Conservation (phyloP, 441 rosid species). For the Hypseocharis bilobata region DNA sequence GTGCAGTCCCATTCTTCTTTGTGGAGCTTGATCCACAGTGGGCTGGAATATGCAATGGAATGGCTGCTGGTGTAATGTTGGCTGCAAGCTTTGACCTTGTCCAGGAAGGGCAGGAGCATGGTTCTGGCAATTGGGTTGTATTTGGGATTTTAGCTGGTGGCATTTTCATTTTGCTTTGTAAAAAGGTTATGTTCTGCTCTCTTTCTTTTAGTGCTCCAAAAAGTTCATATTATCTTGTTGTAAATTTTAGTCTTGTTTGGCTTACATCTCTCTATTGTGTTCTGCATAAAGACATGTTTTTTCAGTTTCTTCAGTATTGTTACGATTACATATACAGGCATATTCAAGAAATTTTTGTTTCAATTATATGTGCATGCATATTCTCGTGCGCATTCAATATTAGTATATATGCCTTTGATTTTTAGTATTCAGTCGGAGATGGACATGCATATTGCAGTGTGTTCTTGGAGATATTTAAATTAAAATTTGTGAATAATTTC, state of each 20-base stretch:
- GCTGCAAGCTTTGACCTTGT: conserved; percentile 98
- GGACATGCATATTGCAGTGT: too few species aligned
- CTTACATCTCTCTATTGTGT: not conserved
- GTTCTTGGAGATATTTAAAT: not conserved
- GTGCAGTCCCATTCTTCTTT: conserved; percentile 96
- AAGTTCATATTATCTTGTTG: not conserved
- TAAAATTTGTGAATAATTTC: not conserved
- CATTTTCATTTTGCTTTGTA: conserved; percentile 77
- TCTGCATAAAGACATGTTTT: not conserved
- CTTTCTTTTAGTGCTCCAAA: not conserved
- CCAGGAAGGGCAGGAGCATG: conserved; percentile 85
- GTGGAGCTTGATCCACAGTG: conserved; percentile 88
- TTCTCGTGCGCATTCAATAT: too few species aligned
- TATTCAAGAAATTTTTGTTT: not conserved
- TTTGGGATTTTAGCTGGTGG: conserved; percentile 84
- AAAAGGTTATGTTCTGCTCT: conserved; percentile 46
- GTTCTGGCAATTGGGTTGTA: conserved; percentile 82
- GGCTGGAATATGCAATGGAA: conserved; percentile 98
- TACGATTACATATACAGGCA: not conserved
- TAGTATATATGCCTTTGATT: not conserved
- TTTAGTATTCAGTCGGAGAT: not conserved
- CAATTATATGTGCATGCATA: too few species aligned
- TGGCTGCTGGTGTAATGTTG: conserved; percentile 99
- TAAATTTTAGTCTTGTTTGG: too few species aligned
- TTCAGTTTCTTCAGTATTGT: not conserved